These are phyloP conservation scores for Penicillium sp. DNA, from an alignment of 2,329 filamentous ascomycete genomes.

Conservation along the genomic window DNA sequence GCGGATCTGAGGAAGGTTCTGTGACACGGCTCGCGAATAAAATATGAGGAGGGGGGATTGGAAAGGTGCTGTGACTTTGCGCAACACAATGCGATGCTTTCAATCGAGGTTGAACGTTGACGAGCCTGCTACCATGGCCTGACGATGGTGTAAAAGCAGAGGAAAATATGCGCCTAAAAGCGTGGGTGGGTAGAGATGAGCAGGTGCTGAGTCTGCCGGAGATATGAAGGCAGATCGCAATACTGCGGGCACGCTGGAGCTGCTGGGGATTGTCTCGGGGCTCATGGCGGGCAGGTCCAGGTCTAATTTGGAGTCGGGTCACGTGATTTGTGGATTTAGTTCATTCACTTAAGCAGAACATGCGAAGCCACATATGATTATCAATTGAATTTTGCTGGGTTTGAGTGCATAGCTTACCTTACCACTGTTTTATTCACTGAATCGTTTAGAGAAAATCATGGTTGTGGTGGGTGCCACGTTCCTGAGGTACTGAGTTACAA, in stretches of 20 bases:
- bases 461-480: no score
- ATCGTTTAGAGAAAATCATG: no score
- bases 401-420: no score
- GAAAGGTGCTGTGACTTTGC: background rate
- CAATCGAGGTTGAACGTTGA: constrained; percentile 2
- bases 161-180: background rate
- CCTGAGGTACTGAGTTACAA: no score
- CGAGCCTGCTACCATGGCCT: constrained; percentile 12
- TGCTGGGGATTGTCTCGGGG: constrained; percentile 9
- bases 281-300: background rate
- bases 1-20: background rate
- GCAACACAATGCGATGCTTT: background rate
- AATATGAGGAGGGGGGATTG: background rate
- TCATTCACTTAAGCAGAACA: background rate
- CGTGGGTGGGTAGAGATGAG: background rate
- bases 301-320: background rate
- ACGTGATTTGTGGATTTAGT: background rate
- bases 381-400: no score
- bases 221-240: constrained; percentile 6
- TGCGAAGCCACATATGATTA: background rate
- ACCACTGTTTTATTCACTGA: no score
- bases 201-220: constrained; percentile 1
- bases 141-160: background rate
- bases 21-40: background rate
- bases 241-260: constrained; percentile 12